Evolutionary conservation across 306 rosid genomes (phyloP).

Genomic region (Clitoria ternatea): DNA sequence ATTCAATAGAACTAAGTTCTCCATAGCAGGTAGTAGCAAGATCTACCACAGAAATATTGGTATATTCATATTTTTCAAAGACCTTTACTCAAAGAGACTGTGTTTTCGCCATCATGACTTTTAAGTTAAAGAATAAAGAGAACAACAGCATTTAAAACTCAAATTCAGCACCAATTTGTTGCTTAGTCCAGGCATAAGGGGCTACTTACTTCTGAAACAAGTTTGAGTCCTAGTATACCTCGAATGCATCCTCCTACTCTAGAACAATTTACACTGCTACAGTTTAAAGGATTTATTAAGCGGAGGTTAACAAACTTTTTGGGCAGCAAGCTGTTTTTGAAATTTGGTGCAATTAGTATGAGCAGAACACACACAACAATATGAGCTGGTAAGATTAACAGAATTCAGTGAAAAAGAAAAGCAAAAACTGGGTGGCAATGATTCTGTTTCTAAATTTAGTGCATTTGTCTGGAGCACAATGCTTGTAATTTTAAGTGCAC

Average conservation of each 20-base stretch:
- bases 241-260: neutral
- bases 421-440: neutral
- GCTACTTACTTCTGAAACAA: neutral
- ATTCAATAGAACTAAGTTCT: conserved; percentile 4
- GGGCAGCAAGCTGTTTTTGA: neutral
- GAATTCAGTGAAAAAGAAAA: neutral
- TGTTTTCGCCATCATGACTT: neutral
- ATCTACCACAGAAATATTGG: neutral
- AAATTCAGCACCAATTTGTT: neutral
- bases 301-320: neutral
- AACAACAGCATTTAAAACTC: neutral
- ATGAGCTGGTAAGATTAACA: neutral
- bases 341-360: neutral
- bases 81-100: neutral
- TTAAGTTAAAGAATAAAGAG: neutral
- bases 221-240: neutral
- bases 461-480: neutral
- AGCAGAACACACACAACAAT: neutral
- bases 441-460: neutral
- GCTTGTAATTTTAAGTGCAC: neutral
- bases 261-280: neutral
- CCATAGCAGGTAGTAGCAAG: neutral
- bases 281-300: neutral
- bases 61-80: conserved; percentile 6
- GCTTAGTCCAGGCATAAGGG: neutral